Base-by-base conservation (phyloP, 768 basidiomycete genomes). In the Boletus coccyginus region DNA sequence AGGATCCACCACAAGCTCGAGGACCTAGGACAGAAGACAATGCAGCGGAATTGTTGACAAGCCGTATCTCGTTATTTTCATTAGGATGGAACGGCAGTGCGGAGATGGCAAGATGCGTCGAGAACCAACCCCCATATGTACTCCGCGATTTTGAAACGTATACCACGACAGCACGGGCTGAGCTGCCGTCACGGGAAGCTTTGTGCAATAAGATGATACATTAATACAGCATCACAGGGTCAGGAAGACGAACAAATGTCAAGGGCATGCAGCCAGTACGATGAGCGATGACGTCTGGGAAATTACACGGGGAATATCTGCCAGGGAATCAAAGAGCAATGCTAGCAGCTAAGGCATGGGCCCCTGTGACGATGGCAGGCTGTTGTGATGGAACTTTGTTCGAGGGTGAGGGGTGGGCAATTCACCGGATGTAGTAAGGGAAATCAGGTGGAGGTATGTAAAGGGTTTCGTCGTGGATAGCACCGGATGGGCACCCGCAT, bases 11-110 rank as follows among this genome's bases (percentile, higher is more conserved):
- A 42, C n/a, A 5, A 39, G 43, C 11, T 17, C 39, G 17, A 57
- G 40, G 64, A 62, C 43, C 62, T 67, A 64, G 65, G 62, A 69
- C 46, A 58, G 62, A 69, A 66, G 61, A 46, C 63, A 47, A 66
- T 64, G 59, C 55, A 63, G 66, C 61, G 45, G 43, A 54, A 45
- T 51, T 56, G n/a, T 54, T 53, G 38, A 46, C 54, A 47, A 35
- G 13, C 63, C 52, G 49, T 16, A 51, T 68, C 63, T 62, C 66
- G 66, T 68, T 44, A 67, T 56, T 64, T 50, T 68, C 66, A 66
- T 68, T 61, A 44, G 35, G 55, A 43, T 46, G 53, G 52, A 50
- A 66, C 56, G 63, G 64, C 48, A 51, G 40, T 64, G 64, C 62
- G 66, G 64, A 69, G 59, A 67, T 66, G 67, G 63, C 45, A 57